Evolutionary conservation across 2,329 filamentous ascomycete genomes (phyloP).

Genomic region (Aspergillus bombycis): DNA sequence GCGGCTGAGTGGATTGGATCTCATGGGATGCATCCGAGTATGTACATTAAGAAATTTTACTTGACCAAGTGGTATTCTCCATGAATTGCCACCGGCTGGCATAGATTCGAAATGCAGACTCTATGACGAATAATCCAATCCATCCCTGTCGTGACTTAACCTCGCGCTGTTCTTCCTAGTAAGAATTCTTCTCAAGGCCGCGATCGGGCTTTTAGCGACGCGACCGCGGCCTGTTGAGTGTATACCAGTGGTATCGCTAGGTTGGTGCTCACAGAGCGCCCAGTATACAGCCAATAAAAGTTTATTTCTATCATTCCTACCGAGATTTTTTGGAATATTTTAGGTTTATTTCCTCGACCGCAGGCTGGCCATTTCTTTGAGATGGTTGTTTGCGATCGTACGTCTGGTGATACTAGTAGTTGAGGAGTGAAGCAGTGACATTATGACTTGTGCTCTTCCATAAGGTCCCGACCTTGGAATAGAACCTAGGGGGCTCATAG

Average conservation of each 20-base stretch:
- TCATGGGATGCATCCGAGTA: conserved; percentile 33
- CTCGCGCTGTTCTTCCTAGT: not conserved
- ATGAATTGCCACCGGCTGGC: conserved; percentile 37
- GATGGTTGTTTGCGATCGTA: not conserved
- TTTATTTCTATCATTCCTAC: not conserved
- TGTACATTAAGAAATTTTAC: conserved; percentile 39
- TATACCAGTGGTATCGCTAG: not conserved
- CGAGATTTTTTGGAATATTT: not conserved
- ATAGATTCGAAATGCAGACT: conserved; percentile 39
- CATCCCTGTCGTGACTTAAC: conserved; percentile 4
- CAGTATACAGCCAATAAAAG: not conserved
- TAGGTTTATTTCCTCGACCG: not conserved
- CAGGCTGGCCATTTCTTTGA: not conserved
- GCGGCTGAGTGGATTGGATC: conserved; percentile 32
- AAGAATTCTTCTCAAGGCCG: too few relatives aligned
- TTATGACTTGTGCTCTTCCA: not conserved
- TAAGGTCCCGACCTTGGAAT: not conserved
- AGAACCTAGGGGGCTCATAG: not conserved
- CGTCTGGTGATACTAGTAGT: too few relatives aligned
- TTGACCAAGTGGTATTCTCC: conserved; percentile 30
- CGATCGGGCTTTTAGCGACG: not conserved
- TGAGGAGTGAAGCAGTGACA: not conserved
- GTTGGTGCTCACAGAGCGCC: not conserved
- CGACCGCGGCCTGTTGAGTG: not conserved
- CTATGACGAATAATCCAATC: conserved; percentile 27